Conservation (phyloP, 202 grass and related monocot species). For the Elaeis oleifera region DNA sequence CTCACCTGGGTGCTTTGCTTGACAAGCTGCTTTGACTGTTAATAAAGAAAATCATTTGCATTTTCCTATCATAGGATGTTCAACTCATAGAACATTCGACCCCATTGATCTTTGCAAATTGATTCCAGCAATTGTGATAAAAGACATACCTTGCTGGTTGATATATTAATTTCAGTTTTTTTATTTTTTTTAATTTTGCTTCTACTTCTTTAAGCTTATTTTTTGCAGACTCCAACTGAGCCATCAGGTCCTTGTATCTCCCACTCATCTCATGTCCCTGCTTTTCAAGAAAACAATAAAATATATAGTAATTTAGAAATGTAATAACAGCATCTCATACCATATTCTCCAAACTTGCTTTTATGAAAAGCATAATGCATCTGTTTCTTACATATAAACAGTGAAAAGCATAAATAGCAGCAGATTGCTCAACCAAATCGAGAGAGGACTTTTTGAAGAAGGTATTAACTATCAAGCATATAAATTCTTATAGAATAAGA, state of each 20-base stretch:
- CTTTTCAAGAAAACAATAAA: slow-evolving; percentile 3
- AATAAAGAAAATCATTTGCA: slow-evolving; percentile 1
- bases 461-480: neutral
- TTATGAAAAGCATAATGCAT: no score
- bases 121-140: neutral
- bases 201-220: slow-evolving; percentile 43
- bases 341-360: slow-evolving; percentile 22
- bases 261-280: slow-evolving; percentile 33
- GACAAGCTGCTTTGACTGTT: slow-evolving; percentile 49
- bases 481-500: no score
- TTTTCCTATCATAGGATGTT: no score
- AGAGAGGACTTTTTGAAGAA: no score
- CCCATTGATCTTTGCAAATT: no score
- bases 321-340: neutral
- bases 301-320: slow-evolving; percentile 1
- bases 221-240: slow-evolving; percentile 35
- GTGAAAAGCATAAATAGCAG: no score
- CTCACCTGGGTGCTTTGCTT: slow-evolving; percentile 35
- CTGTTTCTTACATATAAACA: no score
- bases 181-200: slow-evolving; percentile 14
- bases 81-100: no score
- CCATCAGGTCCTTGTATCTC: slow-evolving; percentile 24
- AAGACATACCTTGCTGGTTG: slow-evolving; percentile 43
- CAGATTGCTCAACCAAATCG: no score
- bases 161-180: slow-evolving; percentile 31